Evolutionary conservation across 495 filamentous ascomycete species (phyloP), one percentile per base, ranked within the genome.

Genomic region (Podospora pseudopauciseta): DNA sequence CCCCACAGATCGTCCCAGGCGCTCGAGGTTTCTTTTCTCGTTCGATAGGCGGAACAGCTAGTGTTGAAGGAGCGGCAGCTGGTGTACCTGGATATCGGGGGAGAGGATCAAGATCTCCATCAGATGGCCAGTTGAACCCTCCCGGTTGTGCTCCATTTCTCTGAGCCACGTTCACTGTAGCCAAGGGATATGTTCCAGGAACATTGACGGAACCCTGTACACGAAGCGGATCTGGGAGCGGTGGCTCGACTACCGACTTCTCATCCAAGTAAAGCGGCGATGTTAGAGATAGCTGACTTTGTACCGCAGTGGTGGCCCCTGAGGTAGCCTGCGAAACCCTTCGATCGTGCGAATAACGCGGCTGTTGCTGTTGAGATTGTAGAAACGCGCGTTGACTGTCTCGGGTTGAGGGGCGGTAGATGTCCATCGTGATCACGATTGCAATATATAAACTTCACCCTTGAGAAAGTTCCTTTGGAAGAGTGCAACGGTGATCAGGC

Each of bases 71-170:
- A 61, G 34, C 28, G 13, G 23, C 32, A 28, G n/a, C 60, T 1
- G 66, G 66, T 11, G 63, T 63, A 2, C 69, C 66, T 30, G 70
- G 66, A 57, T 72, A 72, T 28, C 54, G 63, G 58, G 67, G 67
- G 11, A 65, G 56, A 23, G 56, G 18, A 7, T 66, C 63, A 7
- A 63, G 18, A n/a, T 65, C 39, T n/a, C 55, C 53, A 3, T 53
- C 60, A 7, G 49, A 44, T 7, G 55, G 15, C 67, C 67, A 65
- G 67, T 63, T 26, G 3, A 54, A 20, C 2, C 39, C 19, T 59
- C 64, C 60, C 2, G 34, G 44, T 55, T 49, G 39, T 49, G 6
- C 39, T 49, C 39, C 39, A 16, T 5, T 58, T 58, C 23, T 15
- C 4, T 26, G 18, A 13, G n/a, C n/a, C 2, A 5, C 9, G 55